These are phyloP conservation scores for Elsinoe arachidis DNA, from an alignment of 2,329 filamentous ascomycete species.

Conservation along the genomic window DNA sequence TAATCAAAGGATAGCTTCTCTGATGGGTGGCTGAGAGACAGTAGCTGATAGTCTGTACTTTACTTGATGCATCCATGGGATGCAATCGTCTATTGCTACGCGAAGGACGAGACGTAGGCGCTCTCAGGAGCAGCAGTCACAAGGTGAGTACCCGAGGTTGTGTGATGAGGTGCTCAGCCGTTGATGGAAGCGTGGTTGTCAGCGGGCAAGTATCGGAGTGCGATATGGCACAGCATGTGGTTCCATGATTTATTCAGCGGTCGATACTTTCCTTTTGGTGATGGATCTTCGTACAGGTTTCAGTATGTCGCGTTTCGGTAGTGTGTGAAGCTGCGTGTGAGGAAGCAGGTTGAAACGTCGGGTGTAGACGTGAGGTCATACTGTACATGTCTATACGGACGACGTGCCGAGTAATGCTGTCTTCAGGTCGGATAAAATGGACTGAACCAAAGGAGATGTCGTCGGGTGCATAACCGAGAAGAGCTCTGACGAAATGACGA, in stretches of 20 bases:
- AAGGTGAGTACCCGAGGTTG: constrained; percentile 8
- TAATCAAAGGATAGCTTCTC: neutral
- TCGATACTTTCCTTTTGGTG: neutral
- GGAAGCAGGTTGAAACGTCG: constrained; percentile 9
- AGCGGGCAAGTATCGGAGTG: constrained; percentile 5
- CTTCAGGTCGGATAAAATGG: too few species aligned
- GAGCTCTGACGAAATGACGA: constrained; percentile 2
- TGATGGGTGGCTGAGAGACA: neutral
- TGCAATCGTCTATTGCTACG: neutral
- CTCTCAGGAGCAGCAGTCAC: neutral
- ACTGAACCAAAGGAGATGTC: neutral
- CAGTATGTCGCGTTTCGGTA: constrained; percentile 3
- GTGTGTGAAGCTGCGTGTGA: neutral
- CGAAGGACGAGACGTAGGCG: neutral
- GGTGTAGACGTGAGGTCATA: neutral
- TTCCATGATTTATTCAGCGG: neutral
- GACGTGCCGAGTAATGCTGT: neutral
- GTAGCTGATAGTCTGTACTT: neutral
- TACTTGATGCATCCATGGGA: neutral
- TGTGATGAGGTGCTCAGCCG: neutral
- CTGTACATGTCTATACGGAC: neutral
- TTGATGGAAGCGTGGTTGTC: constrained; percentile 6
- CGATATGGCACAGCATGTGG: neutral
- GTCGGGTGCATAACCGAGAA: neutral
- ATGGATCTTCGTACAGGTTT: neutral